These are phyloP conservation scores for Aspergillus cejpii DNA, from an alignment of 2,329 filamentous ascomycete genomes.

Conservation along the genomic window DNA sequence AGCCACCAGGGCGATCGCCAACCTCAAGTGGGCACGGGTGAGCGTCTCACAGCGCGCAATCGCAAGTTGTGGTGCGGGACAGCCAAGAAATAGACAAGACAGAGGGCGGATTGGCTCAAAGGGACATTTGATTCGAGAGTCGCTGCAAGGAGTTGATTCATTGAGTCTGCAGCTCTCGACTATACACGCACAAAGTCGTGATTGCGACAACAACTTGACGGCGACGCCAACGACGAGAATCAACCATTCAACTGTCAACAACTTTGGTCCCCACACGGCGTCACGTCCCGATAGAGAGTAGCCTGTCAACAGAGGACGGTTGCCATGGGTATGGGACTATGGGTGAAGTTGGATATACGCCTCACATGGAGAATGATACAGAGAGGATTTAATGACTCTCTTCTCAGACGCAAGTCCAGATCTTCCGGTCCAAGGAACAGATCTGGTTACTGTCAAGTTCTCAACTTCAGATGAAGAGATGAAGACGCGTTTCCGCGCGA, in stretches of 20 bases:
- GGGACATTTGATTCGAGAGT: neutral
- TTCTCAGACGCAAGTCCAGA: neutral
- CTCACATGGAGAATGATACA: neutral
- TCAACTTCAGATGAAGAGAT: conserved; percentile 1
- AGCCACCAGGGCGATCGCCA: conserved; percentile 2
- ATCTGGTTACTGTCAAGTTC: neutral
- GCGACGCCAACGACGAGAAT: conserved; percentile 2
- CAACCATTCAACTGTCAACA: neutral
- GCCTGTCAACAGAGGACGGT: neutral
- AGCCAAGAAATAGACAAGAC: conserved; percentile 4
- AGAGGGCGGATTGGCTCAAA: conserved; percentile 2
- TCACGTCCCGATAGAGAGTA: neutral
- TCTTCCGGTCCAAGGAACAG: conserved; percentile 2
- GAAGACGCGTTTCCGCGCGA: conserved; percentile 30
- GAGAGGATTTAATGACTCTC: neutral
- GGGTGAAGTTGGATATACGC: neutral
- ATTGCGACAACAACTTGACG: conserved; percentile 1
- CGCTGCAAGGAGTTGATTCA: conserved; percentile 11
- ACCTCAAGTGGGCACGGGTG: conserved; percentile 3
- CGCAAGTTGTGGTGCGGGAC: conserved; percentile 15
- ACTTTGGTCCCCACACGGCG: conserved; percentile 7
- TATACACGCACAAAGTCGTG: conserved; percentile 9
- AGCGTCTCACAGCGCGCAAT: conserved; percentile 19
- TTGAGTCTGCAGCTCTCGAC: neutral
- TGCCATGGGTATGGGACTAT: neutral